Evolutionary conservation across 2,329 filamentous ascomycete species (phyloP), one percentile per base, ranked within the genome.

Genomic region (Curvularia hawaiiensis): DNA sequence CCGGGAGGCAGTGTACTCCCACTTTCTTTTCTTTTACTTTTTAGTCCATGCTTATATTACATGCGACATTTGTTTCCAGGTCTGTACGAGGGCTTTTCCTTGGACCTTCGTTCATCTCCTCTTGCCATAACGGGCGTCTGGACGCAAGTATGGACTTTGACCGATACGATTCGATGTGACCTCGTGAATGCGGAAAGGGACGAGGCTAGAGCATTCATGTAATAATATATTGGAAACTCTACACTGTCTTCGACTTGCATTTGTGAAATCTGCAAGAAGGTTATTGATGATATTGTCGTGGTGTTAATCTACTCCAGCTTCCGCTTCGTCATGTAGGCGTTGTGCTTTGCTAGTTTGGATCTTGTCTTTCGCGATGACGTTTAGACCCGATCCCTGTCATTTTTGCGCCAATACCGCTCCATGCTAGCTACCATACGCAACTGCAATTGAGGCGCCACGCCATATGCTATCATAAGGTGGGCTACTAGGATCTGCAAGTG

Each of bases 141-240:
- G 55, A 56, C 55, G 56, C 60, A 60, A 54, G 55, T 59, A 60
- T 63, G 56, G 62, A 48, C 51, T 51, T 54, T 52, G 53, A 59
- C 20, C 53, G 46, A 40, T 52, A 59, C 60, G 60, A 62, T 40
- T 57, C 57, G 49, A 60, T 47, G 50, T 60, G 51, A 58, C 52
- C 49, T 53, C 54, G 50, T 50, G 48, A 41, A 49, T 45, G 46
- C 55, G 45, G 58, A 50, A 61, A 24, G 55, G 53, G 33, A 44
- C 20, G 35, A 35, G 30, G 30, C 39, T 48, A 56, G 41, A 59
- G 39, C 49, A 49, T 30, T 59, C 56, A 51, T 60, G 54, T 50
- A 66, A 62, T 64, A 63, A 62, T 57, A 64, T 45, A 58, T 57
- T 41, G 43, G 54, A 62, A 66, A 50, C 50, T 52, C 52, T 35